Base-by-base conservation (phyloP, 306 rosid species). In the Vicia villosa region DNA sequence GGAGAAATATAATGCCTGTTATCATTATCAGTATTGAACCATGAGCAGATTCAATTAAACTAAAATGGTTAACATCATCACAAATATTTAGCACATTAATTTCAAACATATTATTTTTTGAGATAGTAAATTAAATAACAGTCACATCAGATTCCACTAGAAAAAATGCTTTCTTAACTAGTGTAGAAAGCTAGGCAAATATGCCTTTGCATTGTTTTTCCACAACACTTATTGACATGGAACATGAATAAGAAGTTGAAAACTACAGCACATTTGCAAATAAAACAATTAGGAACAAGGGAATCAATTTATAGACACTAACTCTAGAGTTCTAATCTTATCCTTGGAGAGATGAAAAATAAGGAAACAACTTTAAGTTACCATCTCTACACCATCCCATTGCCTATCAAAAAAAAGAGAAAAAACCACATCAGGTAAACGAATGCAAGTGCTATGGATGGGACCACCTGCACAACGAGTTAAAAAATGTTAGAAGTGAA, bases 391-490 rank as follows among this genome's bases (percentile, higher is more conserved):
- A 74, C 77, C 72, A 74, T 77, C 80, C 84, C 91, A 86, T 86
- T 70, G 84, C 85, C 92, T 85, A 83, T 22, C 85, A 78, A 63
- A 77, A 88, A n/a, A 88, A 80, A 79, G 79, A 70, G 24, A n/a
- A n/a, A 37, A 26, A 62, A 79, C 83, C 87, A 86, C 69, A 60
- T 78, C 75, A 10, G 55, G 45, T 61, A 50, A 79, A 22, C 56
- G 22, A 54, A 61, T 72, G 99, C 97, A 56, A 94, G 70, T 36
- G 99, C 95, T 77, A 94, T 94, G 6, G 99, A 94, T 58, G 99
- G 99, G 66, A 91, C 99, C 40, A 94, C 99, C 99, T 94, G 92
- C 74, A 81, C 70, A 60, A 82, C 30, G 20, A 74, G 72, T 72
- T 30, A 63, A 60, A n/a, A 67, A n/a, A n/a, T n/a, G n/a, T n/a